Conservation (phyloP, 805 yeast species). For the Ogataea pilisensis region DNA sequence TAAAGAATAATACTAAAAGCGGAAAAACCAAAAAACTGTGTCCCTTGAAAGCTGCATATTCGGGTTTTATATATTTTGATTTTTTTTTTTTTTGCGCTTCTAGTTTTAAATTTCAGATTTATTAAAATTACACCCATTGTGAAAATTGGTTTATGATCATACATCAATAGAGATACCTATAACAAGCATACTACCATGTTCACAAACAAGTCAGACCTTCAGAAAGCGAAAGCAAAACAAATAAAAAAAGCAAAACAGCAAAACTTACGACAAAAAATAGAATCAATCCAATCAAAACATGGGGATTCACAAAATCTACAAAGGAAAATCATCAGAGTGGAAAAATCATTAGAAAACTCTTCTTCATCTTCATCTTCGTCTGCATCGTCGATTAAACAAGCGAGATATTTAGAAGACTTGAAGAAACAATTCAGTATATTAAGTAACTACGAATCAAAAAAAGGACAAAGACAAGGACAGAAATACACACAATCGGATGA, state of each 20-base stretch:
- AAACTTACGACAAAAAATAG: conserved; percentile 6
- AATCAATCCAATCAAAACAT: conserved; percentile 8
- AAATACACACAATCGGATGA: background rate
- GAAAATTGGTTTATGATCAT: too few species aligned
- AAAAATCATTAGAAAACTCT: conserved; percentile 6
- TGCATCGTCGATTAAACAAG: conserved; percentile 16
- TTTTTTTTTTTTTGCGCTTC: background rate
- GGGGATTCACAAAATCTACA: conserved; percentile 6
- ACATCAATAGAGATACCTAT: too few species aligned
- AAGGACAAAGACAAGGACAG: too few species aligned
- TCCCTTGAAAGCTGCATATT: too few species aligned
- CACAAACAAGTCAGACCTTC: conserved; percentile 4
- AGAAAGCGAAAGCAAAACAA: conserved; percentile 4
- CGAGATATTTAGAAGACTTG: conserved; percentile 15
- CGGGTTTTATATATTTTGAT: background rate
- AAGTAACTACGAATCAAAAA: background rate
- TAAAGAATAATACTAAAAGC: too few species aligned
- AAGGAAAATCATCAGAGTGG: conserved; percentile 9
- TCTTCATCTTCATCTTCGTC: too few species aligned
- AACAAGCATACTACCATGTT: too few species aligned
- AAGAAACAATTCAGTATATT: conserved; percentile 12
- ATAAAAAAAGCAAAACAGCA: conserved; percentile 7
- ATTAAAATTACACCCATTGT: too few species aligned
- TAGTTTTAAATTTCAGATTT: background rate
- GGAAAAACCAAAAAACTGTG: too few species aligned